A percentile compares a stretch with the other conserved stretches of the same genome.
Evolutionary conservation across 2,329 filamentous ascomycete species (phyloP).

Genomic region (Fusarium sp.): DNA sequence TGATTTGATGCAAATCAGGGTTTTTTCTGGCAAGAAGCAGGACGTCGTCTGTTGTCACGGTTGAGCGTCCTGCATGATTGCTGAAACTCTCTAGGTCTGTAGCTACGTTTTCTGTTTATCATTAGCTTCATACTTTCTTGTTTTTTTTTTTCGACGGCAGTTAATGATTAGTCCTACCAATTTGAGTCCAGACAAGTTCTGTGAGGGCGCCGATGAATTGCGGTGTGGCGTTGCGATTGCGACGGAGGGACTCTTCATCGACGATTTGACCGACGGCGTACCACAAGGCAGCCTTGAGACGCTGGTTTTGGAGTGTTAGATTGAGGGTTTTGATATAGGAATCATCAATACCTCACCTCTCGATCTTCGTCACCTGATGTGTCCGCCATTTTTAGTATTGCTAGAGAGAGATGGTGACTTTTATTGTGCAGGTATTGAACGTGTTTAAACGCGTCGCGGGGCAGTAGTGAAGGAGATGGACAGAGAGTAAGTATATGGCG

Average conservation of each 20-base stretch:
- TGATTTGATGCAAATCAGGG: conserved; percentile 81
- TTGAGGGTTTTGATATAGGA: neutral
- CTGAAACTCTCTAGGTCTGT: conserved; percentile 68
- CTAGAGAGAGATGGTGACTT: neutral
- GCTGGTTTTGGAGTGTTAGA: conserved; percentile 59
- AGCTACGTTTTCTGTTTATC: conserved; percentile 64
- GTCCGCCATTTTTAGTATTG: conserved; percentile 50
- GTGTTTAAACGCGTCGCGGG: conserved; percentile 41
- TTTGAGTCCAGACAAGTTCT: conserved; percentile 88
- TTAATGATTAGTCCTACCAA: conserved; percentile 66
- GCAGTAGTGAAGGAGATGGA: conserved; percentile 3
- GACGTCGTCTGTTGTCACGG: conserved; percentile 87
- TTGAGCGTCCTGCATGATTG: conserved; percentile 83
- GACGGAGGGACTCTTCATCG: conserved; percentile 76
- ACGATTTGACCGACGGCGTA: conserved; percentile 87
- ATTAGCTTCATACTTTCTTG: conserved; percentile 1
- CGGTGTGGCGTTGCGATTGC: conserved; percentile 84
- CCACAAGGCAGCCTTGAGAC: conserved; percentile 88
- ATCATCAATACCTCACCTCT: conserved; percentile 49
- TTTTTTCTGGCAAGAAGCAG: conserved; percentile 89
- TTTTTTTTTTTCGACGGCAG: neutral
- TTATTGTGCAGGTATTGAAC: conserved; percentile 14
- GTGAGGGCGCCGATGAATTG: conserved; percentile 90
- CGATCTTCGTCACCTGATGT: conserved; percentile 51
- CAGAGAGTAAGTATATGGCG: conserved; percentile 4